These are phyloP conservation scores for Erigeron canadensis DNA, from an alignment of 129 eudicot genomes.

Conservation along the genomic window DNA sequence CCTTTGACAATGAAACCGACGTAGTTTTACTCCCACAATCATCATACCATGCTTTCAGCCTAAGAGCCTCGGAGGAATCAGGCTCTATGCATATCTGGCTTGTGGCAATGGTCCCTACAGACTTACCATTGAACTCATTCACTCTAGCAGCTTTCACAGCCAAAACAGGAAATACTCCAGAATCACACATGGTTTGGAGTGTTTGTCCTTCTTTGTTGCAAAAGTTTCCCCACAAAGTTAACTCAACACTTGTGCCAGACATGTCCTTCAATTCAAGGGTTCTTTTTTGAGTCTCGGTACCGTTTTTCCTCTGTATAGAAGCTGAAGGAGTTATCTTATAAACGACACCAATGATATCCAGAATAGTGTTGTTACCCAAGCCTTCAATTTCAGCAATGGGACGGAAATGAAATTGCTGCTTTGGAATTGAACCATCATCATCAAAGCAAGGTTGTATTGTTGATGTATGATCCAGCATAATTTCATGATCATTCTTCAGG, in stretches of 20 bases:
- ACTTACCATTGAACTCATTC: constrained; percentile 69
- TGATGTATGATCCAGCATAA: constrained; percentile 61
- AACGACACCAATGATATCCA: constrained; percentile 86
- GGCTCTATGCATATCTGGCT: constrained; percentile 75
- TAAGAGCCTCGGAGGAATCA: constrained; percentile 72
- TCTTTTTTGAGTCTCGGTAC: constrained; percentile 71
- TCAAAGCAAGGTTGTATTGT: constrained; percentile 71
- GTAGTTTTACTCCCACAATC: constrained; percentile 54
- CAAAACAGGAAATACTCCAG: constrained; percentile 67
- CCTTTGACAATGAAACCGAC: constrained; percentile 58
- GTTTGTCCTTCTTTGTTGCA: constrained; percentile 74
- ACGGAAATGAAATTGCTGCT: constrained; percentile 77
- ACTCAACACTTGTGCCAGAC: constrained; percentile 85
- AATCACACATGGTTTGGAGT: constrained; percentile 67
- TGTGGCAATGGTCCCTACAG: constrained; percentile 67
- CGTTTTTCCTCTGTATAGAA: constrained; percentile 64
- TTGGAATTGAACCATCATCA: constrained; percentile 63
- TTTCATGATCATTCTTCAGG: constrained; percentile 80
- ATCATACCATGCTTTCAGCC: constrained; percentile 64
- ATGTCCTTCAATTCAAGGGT: constrained; percentile 63
- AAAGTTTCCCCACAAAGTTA: constrained; percentile 90
- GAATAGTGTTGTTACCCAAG: constrained; percentile 49
- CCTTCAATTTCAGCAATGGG: constrained; percentile 69
- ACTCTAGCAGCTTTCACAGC: constrained; percentile 76
- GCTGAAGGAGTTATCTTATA: constrained; percentile 57